A percentile compares a stretch with the other conserved stretches of the same genome.
Conservation (phyloP, 2,329 filamentous ascomycete species). For the Verticillium albo-atrum region DNA sequence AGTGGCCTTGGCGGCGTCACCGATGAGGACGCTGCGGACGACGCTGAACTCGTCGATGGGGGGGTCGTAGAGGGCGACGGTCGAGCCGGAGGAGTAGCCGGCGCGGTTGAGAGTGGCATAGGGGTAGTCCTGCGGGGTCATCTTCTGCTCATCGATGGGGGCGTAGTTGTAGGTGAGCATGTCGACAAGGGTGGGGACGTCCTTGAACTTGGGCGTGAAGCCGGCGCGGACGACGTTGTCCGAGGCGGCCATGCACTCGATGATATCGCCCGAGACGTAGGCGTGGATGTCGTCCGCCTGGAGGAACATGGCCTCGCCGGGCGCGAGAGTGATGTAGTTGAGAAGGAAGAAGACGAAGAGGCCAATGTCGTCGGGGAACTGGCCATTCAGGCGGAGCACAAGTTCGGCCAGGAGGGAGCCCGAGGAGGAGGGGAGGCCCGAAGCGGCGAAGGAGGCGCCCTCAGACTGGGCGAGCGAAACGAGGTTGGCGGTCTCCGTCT, state of each 20-base stretch:
- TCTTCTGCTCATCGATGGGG: conserved; percentile 92
- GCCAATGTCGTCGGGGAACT: conserved; percentile 88
- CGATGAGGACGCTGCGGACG: conserved; percentile 71
- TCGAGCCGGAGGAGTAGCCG: conserved; percentile 74
- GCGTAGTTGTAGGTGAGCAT: conserved; percentile 97
- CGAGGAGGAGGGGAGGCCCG: conserved; percentile 59
- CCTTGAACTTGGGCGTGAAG: conserved; percentile 98
- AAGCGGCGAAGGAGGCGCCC: conserved; percentile 65
- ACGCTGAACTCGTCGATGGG: conserved; percentile 97
- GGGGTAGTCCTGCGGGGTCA: conserved; percentile 78
- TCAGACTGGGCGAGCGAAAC: conserved; percentile 66
- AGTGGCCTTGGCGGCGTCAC: conserved; percentile 71
- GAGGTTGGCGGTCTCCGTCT: conserved; percentile 62
- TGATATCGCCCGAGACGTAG: conserved; percentile 88
- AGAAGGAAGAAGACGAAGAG: conserved; percentile 96
- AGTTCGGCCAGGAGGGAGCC: conserved; percentile 72
- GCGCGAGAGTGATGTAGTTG: conserved; percentile 83
- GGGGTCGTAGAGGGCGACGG: conserved; percentile 78
- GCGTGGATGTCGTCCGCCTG: conserved; percentile 97
- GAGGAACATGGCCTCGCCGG: conserved; percentile 93
- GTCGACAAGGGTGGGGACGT: conserved; percentile 79
- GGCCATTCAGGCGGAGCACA: conserved; percentile 68
- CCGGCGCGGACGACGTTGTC: conserved; percentile 98
- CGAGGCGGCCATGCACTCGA: conserved; percentile 98
- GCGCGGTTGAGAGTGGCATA: conserved; percentile 78